These are phyloP conservation scores for Polytrichum formosum DNA, from an alignment of 225 moss, liverwort and hornwort genomes.

Conservation along the genomic window DNA sequence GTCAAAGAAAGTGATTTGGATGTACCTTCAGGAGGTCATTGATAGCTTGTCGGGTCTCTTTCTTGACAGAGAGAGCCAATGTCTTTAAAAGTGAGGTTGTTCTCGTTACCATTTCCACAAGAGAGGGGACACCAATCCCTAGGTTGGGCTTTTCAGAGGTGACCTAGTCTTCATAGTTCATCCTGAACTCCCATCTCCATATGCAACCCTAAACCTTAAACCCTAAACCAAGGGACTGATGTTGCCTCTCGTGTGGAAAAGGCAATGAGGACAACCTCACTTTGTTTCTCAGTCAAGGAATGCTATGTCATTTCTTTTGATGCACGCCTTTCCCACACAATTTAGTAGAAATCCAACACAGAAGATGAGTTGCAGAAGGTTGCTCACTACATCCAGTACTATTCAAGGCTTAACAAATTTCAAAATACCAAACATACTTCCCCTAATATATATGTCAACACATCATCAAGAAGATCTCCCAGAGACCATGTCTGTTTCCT, in stretches of 20 bases:
- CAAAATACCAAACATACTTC: constrained; percentile 3
- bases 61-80: constrained; percentile 54
- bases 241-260: constrained; percentile 49
- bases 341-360: too few species aligned
- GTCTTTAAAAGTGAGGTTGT: constrained; percentile 52
- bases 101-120: constrained; percentile 50
- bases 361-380: not conserved
- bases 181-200: constrained; percentile 79
- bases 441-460: constrained; percentile 47
- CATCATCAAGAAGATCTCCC: constrained; percentile 29
- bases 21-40: constrained; percentile 75
- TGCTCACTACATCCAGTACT: not conserved
- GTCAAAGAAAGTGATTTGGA: not conserved
- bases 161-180: constrained; percentile 82
- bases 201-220: constrained; percentile 1
- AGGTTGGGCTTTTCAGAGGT: constrained; percentile 51
- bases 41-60: constrained; percentile 66
- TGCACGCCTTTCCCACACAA: not conserved
- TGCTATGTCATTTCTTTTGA: not conserved
- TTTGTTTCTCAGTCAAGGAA: not conserved
- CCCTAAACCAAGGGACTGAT: constrained; percentile 30
- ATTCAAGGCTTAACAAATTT: not conserved
- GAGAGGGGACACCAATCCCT: constrained; percentile 39
- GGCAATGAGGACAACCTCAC: constrained; percentile 46
- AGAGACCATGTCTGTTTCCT: constrained; percentile 42